Base-by-base conservation (phyloP, 2,329 filamentous ascomycete species). In the Orbilia javanica region DNA sequence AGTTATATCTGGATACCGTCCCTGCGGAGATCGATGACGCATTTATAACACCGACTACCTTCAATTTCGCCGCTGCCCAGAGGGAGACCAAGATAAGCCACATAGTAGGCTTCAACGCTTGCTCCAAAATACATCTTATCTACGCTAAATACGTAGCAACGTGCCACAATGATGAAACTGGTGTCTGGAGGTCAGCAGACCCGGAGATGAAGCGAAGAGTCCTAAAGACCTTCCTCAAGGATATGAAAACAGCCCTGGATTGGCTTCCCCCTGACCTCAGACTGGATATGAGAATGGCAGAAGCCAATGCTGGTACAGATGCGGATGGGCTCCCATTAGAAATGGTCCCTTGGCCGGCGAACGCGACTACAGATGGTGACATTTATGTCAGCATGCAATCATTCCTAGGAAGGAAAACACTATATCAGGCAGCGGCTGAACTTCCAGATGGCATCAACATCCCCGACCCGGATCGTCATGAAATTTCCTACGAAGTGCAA, bases 41-140 rank as follows among this genome's bases (percentile, higher is more conserved):
- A 7, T 79, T 67, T 29, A 79, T 79, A 25, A 79, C 75, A 29
- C 75, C 69, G 1, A 73, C 69, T 15, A 66, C 53, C 36, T 79
- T 74, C 64, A 60, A 79, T 29, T 78, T 78, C 44, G 63, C 62
- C 13, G 52, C 67, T 10, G 74, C 74, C 44, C 60, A 63, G 29
- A 25, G 68, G 62, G 75, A 79, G 60, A 25, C 63, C 25, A 60
- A 70, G 65, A 39, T 60, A 22, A 69, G 66, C 55, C 70, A 79
- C 48, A 29, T 79, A n/a, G 70, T 74, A n/a, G 75, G 75, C 53
- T 79, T 79, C 31, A 79, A 79, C 55, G 75, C 75, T 29, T 74
- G 70, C 65, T 79, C 75, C 36, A 79, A 79, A 25, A 69, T 79
- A 27, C 70, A 73, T 53, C 68, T 79, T 39, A 65, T 79, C 22